Evolutionary conservation across 73 alveolate genomes (phyloP).

Genomic region (Symbiodinium pilosum): DNA sequence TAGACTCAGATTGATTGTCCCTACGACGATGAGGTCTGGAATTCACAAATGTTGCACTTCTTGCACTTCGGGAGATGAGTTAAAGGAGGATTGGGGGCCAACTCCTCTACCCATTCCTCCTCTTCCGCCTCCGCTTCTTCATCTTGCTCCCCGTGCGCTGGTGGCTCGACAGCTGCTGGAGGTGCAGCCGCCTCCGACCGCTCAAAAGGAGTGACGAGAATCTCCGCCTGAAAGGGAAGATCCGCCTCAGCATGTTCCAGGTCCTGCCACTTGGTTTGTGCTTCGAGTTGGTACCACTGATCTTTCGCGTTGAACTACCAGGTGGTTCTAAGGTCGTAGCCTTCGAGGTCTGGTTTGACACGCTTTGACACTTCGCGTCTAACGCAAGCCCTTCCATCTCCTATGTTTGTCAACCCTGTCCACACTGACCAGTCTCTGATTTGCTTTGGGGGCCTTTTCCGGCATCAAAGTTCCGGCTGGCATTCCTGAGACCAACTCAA

Average conservation of each 20-base stretch:
- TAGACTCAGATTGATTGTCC: neutral
- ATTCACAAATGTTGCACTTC: too few relatives aligned
- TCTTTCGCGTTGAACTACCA: neutral
- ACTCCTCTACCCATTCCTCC: neutral
- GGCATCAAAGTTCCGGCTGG: neutral
- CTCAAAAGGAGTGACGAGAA: neutral
- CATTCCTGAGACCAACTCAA: neutral
- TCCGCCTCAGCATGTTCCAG: neutral
- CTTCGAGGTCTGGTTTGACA: neutral
- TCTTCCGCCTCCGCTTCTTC: neutral
- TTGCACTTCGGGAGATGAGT: neutral
- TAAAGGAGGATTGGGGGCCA: neutral
- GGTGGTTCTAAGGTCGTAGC: neutral
- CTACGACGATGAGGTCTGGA: neutral
- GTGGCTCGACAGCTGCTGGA: neutral
- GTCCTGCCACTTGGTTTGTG: neutral
- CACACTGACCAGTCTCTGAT: neutral
- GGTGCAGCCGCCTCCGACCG: too few relatives aligned
- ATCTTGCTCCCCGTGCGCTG: neutral
- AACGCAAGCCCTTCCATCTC: neutral
- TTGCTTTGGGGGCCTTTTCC: neutral
- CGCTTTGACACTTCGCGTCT: neutral
- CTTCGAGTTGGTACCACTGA: neutral
- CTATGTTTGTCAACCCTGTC: neutral
- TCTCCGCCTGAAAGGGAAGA: constrained; percentile 5